Percentiles rank a stretch among this genome's conserved stretches.
Conservation (phyloP, 2,329 filamentous ascomycete species). For the Fusarium oligoseptatum region DNA sequence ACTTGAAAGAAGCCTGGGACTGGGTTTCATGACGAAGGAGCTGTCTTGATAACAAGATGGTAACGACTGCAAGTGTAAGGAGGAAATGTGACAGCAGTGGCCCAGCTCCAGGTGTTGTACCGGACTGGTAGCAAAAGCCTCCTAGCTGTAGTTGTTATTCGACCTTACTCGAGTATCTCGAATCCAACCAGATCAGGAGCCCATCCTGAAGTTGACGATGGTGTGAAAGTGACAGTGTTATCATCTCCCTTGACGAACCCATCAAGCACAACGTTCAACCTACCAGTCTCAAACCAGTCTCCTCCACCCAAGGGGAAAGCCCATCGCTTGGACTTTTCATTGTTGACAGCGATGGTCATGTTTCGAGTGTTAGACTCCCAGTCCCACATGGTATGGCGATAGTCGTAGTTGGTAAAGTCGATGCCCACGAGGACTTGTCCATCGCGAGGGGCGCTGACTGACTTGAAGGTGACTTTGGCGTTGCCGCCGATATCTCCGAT, state of each 20-base stretch:
- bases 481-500: constrained; percentile 52
- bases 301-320: constrained; percentile 64
- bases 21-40: not conserved
- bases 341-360: constrained; percentile 63
- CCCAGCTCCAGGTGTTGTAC: too few species aligned
- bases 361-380: constrained; percentile 64
- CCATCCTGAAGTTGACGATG: constrained; percentile 42
- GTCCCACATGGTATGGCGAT: constrained; percentile 58
- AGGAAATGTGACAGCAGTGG: not conserved
- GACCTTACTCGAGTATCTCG: constrained; percentile 40
- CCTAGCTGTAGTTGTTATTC: not conserved
- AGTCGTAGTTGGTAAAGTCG: constrained; percentile 67
- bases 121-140: not conserved
- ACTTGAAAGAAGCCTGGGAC: not conserved
- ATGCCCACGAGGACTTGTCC: constrained; percentile 59
- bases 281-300: constrained; percentile 64
- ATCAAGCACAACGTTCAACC: constrained; percentile 58
- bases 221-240: constrained; percentile 55
- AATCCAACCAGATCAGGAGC: constrained; percentile 61
- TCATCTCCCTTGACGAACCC: constrained; percentile 58
- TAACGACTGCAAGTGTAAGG: not conserved
- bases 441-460: constrained; percentile 46
- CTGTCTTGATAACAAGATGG: not conserved
- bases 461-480: constrained; percentile 54
- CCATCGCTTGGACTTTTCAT: constrained; percentile 56